Evolutionary conservation across 2,329 filamentous ascomycete genomes (phyloP).

Genomic region (Aspergillus sp.): DNA sequence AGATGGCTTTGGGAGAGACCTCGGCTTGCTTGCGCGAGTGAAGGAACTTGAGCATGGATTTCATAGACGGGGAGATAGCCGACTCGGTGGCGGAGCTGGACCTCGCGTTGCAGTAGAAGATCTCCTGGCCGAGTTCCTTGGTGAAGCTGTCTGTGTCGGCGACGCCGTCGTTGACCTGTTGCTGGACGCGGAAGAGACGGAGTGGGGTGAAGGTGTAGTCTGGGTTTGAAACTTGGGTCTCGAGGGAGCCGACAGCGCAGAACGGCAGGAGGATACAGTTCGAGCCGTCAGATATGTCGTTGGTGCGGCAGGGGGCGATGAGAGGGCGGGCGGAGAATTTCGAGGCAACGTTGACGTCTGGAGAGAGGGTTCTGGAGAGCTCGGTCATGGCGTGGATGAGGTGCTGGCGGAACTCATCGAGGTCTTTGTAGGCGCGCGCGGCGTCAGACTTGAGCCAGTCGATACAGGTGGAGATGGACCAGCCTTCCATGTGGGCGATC

Average conservation of each 20-base stretch:
- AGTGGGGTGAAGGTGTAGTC: slow-evolving; percentile 61
- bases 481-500: slow-evolving; percentile 41
- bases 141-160: slow-evolving; percentile 60
- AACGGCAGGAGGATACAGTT: slow-evolving; percentile 55
- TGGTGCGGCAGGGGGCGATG: slow-evolving; percentile 34
- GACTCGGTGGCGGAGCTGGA: slow-evolving; percentile 24
- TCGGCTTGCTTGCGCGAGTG: slow-evolving; percentile 17
- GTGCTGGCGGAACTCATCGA: slow-evolving; percentile 44
- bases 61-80: slow-evolving; percentile 19
- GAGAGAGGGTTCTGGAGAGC: slow-evolving; percentile 43
- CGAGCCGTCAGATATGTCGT: slow-evolving; percentile 25
- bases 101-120: slow-evolving; percentile 45
- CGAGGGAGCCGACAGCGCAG: slow-evolving; percentile 61
- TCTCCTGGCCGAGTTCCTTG: slow-evolving; percentile 60
- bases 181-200: slow-evolving; percentile 65
- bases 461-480: slow-evolving; percentile 35
- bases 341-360: slow-evolving; percentile 32
- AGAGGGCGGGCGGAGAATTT: slow-evolving; percentile 39
- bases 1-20: background rate
- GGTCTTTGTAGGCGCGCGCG: slow-evolving; percentile 20
- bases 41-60: slow-evolving; percentile 23
- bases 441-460: slow-evolving; percentile 32
- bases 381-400: slow-evolving; percentile 42
- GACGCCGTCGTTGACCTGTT: slow-evolving; percentile 58
- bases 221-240: slow-evolving; percentile 52